Evolutionary conservation across 768 basidiomycete species (phyloP).

Genomic region (Lactarius sanguifluus): DNA sequence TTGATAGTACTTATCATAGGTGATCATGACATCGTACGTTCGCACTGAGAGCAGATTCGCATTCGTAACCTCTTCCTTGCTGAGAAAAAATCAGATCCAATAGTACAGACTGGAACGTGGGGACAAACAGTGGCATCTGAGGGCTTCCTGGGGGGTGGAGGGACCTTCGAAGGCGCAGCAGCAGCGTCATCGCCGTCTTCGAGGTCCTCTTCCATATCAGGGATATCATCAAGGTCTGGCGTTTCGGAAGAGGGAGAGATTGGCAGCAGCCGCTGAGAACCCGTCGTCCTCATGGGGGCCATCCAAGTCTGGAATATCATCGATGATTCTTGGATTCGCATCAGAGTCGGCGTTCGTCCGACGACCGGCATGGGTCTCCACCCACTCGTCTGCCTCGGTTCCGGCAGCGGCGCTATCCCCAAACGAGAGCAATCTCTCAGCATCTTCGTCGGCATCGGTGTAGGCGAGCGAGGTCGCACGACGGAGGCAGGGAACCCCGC

Average conservation of each 20-base stretch:
- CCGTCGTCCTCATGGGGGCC: slow-evolving; percentile 45
- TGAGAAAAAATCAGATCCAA: slow-evolving; percentile 14
- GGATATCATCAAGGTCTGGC: slow-evolving; percentile 96
- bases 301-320: slow-evolving; percentile 88
- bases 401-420: slow-evolving; percentile 58
- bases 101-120: slow-evolving; percentile 9
- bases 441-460: slow-evolving; percentile 95
- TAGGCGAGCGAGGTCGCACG: slow-evolving; percentile 90
- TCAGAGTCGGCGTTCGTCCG: slow-evolving; percentile 51
- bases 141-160: slow-evolving; percentile 37
- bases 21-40: slow-evolving; percentile 99
- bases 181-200: slow-evolving; percentile 89
- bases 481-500: slow-evolving; percentile 95
- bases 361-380: slow-evolving; percentile 92
- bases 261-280: slow-evolving; percentile 34
- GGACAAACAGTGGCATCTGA: slow-evolving; percentile 53
- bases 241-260: slow-evolving; percentile 46
- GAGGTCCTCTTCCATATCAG: slow-evolving; percentile 96
- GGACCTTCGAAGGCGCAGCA: slow-evolving; percentile 52
- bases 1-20: slow-evolving; percentile 99
- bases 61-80: slow-evolving; percentile 65
- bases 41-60: slow-evolving; percentile 91
- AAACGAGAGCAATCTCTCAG: slow-evolving; percentile 87
- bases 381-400: slow-evolving; percentile 86
- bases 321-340: slow-evolving; percentile 63